phyloP scores from a whole-genome alignment of 352 stramenopile genomes.

The Phytophthora aleatoria region DNA sequence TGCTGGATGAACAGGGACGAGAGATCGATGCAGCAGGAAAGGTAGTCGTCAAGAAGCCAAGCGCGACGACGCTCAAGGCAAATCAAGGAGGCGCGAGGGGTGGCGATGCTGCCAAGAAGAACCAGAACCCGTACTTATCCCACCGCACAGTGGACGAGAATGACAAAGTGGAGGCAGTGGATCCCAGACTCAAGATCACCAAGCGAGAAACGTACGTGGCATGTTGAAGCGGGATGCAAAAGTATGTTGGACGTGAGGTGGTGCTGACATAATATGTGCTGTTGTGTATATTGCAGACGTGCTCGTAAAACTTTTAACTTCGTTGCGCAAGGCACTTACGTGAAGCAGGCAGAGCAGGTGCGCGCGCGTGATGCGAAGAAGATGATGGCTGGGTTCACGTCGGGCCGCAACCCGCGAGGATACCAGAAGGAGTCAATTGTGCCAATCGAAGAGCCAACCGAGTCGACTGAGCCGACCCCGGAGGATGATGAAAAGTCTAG shows the following conservation, averaged over 20 bases:
- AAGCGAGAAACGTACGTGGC: constrained; percentile 81
- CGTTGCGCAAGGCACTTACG: constrained; percentile 82
- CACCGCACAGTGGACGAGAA: constrained; percentile 76
- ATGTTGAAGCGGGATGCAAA: constrained; percentile 2
- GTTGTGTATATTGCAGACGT: constrained; percentile 45
- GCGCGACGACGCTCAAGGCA: constrained; percentile 54
- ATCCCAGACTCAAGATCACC: constrained; percentile 75
- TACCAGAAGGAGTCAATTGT: constrained; percentile 87
- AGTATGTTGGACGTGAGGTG: constrained; percentile 15
- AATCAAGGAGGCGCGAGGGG: constrained; percentile 43
- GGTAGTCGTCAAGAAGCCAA: constrained; percentile 56
- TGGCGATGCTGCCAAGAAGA: constrained; percentile 31
- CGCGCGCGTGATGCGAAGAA: constrained; percentile 86
- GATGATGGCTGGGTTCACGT: constrained; percentile 89
- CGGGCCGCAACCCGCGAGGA: constrained; percentile 75
- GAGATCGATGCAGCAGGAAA: constrained; percentile 80
- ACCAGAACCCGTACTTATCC: constrained; percentile 81
- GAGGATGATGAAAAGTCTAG: constrained; percentile 22
- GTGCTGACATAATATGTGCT: constrained; percentile 25
- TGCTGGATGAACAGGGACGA: constrained; percentile 80
- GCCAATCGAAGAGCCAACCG: constrained; percentile 55
- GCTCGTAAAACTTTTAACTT: constrained; percentile 85
- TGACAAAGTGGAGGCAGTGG: constrained; percentile 69
- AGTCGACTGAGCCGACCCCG: constrained; percentile 12
- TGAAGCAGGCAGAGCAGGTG: constrained; percentile 84